A percentile compares a stretch with the other conserved stretches of the same genome.
phyloP scores from a whole-genome alignment of 805 yeast genomes.

The Cyberlindnera mississippiensis region DNA sequence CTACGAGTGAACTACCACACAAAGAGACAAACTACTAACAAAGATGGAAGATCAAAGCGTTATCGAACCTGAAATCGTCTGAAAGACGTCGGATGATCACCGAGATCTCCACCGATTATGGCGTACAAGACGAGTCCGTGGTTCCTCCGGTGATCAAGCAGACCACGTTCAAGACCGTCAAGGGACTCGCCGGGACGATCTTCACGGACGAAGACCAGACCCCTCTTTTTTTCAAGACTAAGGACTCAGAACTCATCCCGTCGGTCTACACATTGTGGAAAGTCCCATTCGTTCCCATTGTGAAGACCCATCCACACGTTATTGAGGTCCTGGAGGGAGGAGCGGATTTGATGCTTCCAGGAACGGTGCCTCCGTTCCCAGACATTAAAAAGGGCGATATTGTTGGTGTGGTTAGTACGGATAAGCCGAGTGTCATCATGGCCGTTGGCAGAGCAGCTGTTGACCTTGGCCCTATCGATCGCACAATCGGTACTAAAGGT shows the following conservation, averaged over 20 bases:
- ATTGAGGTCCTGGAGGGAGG: constrained; percentile 69
- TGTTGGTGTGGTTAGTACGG: constrained; percentile 67
- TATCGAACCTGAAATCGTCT: constrained; percentile 76
- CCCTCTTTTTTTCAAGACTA: constrained; percentile 70
- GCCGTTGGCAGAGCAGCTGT: constrained; percentile 67
- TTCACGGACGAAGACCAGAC: constrained; percentile 59
- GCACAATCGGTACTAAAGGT: constrained; percentile 65
- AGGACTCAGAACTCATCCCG: constrained; percentile 58
- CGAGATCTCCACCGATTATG: constrained; percentile 41
- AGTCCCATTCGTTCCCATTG: constrained; percentile 60
- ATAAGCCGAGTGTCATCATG: constrained; percentile 55
- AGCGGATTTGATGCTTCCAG: constrained; percentile 79
- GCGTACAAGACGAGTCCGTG: constrained; percentile 30
- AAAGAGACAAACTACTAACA: neutral
- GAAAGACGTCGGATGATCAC: constrained; percentile 52
- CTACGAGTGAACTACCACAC: neutral
- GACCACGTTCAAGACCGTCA: constrained; percentile 54
- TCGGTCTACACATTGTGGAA: constrained; percentile 72
- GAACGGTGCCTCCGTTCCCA: constrained; percentile 51
- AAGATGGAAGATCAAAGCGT: constrained; percentile 50
- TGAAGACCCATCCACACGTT: constrained; percentile 71
- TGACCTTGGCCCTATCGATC: constrained; percentile 40
- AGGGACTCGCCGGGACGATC: constrained; percentile 54
- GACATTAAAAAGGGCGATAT: constrained; percentile 47
- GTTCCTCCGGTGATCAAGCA: constrained; percentile 42